A percentile compares a stretch with the other conserved stretches of the same genome.
These are phyloP conservation scores for Lasiodiplodia sp. DNA, from an alignment of 2,329 filamentous ascomycete species.

Conservation along the genomic window DNA sequence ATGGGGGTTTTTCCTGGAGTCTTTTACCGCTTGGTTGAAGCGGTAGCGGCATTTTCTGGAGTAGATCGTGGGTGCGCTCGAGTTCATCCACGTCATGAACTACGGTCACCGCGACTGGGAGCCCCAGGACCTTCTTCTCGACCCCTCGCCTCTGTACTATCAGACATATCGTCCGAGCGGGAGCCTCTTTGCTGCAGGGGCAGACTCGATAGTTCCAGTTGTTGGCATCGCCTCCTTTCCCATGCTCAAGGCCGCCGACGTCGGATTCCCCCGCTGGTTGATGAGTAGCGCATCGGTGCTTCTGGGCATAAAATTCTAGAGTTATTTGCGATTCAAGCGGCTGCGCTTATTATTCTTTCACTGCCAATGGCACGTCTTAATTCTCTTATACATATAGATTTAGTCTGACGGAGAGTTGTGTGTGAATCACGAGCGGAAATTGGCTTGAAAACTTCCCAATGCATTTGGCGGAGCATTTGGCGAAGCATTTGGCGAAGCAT, in stretches of 20 bases:
- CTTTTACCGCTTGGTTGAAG: background rate
- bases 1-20: background rate
- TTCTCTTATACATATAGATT: no score
- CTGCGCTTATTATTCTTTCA: no score
- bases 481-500: no score
- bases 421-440: no score
- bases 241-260: conserved; percentile 97
- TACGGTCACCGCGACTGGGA: conserved; percentile 98
- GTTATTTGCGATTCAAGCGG: no score
- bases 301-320: no score
- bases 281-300: no score
- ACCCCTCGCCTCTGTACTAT: conserved; percentile 78
- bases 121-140: conserved; percentile 91
- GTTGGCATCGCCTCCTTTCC: conserved; percentile 84
- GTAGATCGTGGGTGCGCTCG: conserved; percentile 88
- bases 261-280: conserved; percentile 94
- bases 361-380: no score
- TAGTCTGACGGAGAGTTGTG: no score
- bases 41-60: conserved; percentile 77
- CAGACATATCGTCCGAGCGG: conserved; percentile 63
- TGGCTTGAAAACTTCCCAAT: no score
- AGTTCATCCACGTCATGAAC: conserved; percentile 84
- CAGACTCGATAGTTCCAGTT: conserved; percentile 80
- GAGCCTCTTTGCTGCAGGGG: conserved; percentile 78
- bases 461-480: no score